Evolutionary conservation across 345 rosid genomes (phyloP).

Genomic region (Acer saccharum): DNA sequence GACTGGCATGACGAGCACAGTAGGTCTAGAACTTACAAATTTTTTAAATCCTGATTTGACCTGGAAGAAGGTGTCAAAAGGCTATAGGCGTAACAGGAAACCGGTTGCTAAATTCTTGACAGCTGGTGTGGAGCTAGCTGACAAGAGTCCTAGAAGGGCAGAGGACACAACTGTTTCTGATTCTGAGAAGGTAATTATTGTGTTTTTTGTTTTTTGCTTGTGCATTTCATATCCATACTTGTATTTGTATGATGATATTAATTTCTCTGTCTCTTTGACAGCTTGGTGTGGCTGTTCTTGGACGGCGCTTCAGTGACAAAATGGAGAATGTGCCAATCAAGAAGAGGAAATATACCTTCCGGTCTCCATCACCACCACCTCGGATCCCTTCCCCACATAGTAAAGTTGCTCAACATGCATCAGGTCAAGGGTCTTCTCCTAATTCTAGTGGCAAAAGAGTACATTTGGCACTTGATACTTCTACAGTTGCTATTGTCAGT

Average conservation of each 20-base stretch:
- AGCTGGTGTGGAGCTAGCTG: constrained; percentile 25
- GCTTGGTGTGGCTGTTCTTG: constrained; percentile 58
- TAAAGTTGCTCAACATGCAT: constrained; percentile 27
- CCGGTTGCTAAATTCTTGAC: constrained; percentile 22
- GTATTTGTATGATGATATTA: not conserved
- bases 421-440: constrained; percentile 2
- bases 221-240: not conserved
- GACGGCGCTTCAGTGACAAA: constrained; percentile 47
- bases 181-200: constrained; percentile 48
- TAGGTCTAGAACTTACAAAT: constrained; percentile 44
- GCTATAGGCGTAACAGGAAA: constrained; percentile 48
- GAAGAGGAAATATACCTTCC: constrained; percentile 44
- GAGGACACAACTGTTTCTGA: constrained; percentile 37
- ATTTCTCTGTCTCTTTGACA: constrained; percentile 28
- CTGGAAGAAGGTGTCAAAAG: constrained; percentile 56
- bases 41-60: constrained; percentile 48
- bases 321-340: constrained; percentile 52
- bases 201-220: constrained; percentile 16
- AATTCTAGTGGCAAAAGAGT: constrained; percentile 9
- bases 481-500: constrained; percentile 6
- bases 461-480: constrained; percentile 10
- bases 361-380: constrained; percentile 32
- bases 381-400: constrained; percentile 10
- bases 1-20: constrained; percentile 47
- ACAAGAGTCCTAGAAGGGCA: constrained; percentile 21